Evolutionary conservation across 2,329 filamentous ascomycete genomes (phyloP), one percentile per base, ranked within the genome.

Genomic region (Monilinia aucupariae): DNA sequence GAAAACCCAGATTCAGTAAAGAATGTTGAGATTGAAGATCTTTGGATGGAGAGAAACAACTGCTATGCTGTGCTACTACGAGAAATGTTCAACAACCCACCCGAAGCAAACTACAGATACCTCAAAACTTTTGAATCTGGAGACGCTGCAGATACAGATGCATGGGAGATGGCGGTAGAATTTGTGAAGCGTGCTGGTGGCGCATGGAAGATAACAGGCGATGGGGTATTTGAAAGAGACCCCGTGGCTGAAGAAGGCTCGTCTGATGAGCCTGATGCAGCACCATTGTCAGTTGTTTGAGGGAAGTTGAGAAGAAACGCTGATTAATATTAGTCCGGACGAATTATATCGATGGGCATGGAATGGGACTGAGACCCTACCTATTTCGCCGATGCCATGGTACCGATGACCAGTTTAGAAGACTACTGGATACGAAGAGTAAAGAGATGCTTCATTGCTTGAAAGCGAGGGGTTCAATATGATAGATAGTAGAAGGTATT

Each of bases 51-150:
- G 61, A 64, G 71, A 63, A 74, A 73, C 53, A 67, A 59, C 39
- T 73, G 68, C 59, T 74, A 73, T 62, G 70, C 71, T 13, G 30
- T 62, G 2, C 45, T 74, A 8, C 67, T 72, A 66, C 64, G 69
- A 41, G 67, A 73, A 61, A 63, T 73, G 10, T 74, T 74, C 64
- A 69, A 64, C 30, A 51, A 64, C 5, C 69, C 71, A 9, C 68
- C 71, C 3, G 58, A 50, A n/a, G 54, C 53, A 13, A 77, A 78
- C 64, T 83, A 79, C 77, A 67, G 69, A n/a, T 68, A 71, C n/a
- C 71, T 84, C 13, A 74, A 72, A 25, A 74, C 76, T 6, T 82
- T 84, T 59, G 80, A 83, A 70, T 80, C 76, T 50, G 81, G 80
- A 32, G 81, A 83, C 64, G 72, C 75, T 0, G 75, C 75, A 0